A percentile compares a stretch with the other conserved stretches of the same genome.
Conservation (phyloP, 2,329 filamentous ascomycete species). For the Fragosphaeria purpurea region DNA sequence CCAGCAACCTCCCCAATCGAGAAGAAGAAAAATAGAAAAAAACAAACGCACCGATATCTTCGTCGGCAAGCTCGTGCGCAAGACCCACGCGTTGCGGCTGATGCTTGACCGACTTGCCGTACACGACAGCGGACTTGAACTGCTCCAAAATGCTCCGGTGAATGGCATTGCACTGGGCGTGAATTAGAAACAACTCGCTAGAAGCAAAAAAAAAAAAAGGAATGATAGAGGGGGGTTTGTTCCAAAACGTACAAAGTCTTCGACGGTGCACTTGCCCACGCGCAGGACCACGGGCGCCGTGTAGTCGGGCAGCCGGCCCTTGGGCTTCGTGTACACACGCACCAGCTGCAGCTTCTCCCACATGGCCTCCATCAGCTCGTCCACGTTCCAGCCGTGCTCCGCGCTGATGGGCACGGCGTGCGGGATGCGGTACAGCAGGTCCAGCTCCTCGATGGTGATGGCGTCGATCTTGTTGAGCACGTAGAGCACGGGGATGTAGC, state of each 20-base stretch:
- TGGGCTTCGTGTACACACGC: conserved; percentile 95
- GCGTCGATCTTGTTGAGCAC: conserved; percentile 98
- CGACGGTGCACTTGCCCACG: conserved; percentile 73
- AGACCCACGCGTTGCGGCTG: conserved; percentile 94
- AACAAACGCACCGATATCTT: conserved; percentile 75
- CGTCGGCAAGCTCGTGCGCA: conserved; percentile 82
- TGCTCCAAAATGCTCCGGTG: conserved; percentile 93
- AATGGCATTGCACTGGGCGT: conserved; percentile 80
- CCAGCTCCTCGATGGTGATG: conserved; percentile 94
- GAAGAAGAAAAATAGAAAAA: not conserved
- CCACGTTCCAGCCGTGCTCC: conserved; percentile 95
- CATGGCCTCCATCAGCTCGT: conserved; percentile 95
- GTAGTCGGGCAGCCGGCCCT: conserved; percentile 91
- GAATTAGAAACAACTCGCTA: not conserved
- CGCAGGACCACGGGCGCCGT: conserved; percentile 81
- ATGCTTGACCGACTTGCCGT: conserved; percentile 96
- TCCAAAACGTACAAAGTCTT: conserved; percentile 75
- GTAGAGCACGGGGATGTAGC: conserved; percentile 98
- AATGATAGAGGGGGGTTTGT: not conserved
- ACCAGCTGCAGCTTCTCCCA: conserved; percentile 89
- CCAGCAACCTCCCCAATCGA: too few species aligned
- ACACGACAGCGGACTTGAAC: conserved; percentile 92
- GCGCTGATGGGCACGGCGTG: conserved; percentile 96
- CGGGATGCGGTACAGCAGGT: conserved; percentile 90
- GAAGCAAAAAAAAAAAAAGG: not conserved